Conservation (phyloP, 768 basidiomycete genomes). For the Boletus patriciae region DNA sequence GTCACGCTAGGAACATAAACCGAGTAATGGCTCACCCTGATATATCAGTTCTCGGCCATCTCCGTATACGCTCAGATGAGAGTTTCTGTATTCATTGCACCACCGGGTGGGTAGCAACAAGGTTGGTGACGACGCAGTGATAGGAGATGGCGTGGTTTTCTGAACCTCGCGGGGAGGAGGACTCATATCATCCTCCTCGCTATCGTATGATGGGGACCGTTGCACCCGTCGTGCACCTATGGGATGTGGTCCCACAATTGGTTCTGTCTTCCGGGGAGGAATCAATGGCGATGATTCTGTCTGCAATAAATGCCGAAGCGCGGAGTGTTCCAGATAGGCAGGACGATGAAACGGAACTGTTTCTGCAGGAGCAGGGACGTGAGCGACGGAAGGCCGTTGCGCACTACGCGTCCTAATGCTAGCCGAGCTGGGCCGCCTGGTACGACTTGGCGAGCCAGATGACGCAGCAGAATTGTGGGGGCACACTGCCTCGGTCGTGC, state of each 20-base stretch:
- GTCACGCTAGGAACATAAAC: conserved; percentile 1
- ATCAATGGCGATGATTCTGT: conserved; percentile 44
- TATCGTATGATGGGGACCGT: conserved; percentile 52
- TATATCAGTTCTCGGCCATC: conserved; percentile 77
- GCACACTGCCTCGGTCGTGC: conserved; percentile 44
- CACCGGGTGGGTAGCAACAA: conserved; percentile 74
- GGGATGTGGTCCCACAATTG: conserved; percentile 22
- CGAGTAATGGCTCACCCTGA: conserved; percentile 48
- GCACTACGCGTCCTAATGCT: conserved; percentile 26
- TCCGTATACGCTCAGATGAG: conserved; percentile 56
- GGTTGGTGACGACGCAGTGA: conserved; percentile 35
- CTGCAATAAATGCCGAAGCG: conserved; percentile 67
- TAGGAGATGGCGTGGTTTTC: conserved; percentile 24
- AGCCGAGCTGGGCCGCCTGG: conserved; percentile 47
- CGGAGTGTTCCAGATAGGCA: conserved; percentile 73
- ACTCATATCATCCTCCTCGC: conserved; percentile 66
- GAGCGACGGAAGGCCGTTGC: conserved; percentile 29
- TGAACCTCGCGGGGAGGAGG: conserved; percentile 47
- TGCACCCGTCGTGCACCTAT: conserved; percentile 20
- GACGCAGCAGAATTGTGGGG: conserved; percentile 38
- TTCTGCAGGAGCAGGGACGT: conserved; percentile 32
- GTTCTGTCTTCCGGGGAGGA: conserved; percentile 41
- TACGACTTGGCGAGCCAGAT: conserved; percentile 44
- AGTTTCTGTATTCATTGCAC: conserved; percentile 67
- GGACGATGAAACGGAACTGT: conserved; percentile 58